Base-by-base conservation (phyloP, 352 stramenopile species). In the Globisporangium cylindrosporum region DNA sequence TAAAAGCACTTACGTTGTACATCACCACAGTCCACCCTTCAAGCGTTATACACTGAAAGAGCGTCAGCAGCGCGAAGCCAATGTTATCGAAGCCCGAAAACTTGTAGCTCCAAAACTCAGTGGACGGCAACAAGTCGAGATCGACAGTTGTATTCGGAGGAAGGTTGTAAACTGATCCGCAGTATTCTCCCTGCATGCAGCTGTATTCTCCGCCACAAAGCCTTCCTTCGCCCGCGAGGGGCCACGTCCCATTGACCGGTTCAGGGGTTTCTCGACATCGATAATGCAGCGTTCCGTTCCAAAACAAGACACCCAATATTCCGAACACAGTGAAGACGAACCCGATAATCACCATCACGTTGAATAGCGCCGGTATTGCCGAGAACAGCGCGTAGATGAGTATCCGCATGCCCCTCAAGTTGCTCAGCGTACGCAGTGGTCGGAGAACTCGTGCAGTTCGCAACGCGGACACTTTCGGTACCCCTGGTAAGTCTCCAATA, bases 41-140 rank as follows among this genome's bases (percentile, higher is more conserved):
- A 5, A 97, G 75, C 22, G 91, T 98, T 46, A 98, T 85, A 22
- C 80, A 80, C 69, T 96, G 89, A 59, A 98, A 95, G n/a, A 96
- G 79, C 14, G 88, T 93, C 18, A 97, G 34, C 36, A 96, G 85
- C 8, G 88, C 80, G 34, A 66, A 76, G n/a, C 72, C 66, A 36
- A 98, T 90, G 57, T 91, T 81, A 71, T 98, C 91, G 62, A 97
- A 98, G 20, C 70, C 81, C 8, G 77, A 82, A n/a, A 89, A 84
- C 1, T 89, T 90, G 62, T 82, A 93, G 34, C 96, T 91, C 48
- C 89, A 82, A 18, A 75, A 75, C 56, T 89, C 75, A 10, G 77
- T 70, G 5, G 84, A 84, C 9, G 71, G 65, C 18, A 77, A 70
- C 20, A 73, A 65, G 32, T 49, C 51, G 9, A 73, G 46, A 46